Conservation (phyloP, 495 filamentous ascomycete species). For the Pseudomonodictys pantanalensis region DNA sequence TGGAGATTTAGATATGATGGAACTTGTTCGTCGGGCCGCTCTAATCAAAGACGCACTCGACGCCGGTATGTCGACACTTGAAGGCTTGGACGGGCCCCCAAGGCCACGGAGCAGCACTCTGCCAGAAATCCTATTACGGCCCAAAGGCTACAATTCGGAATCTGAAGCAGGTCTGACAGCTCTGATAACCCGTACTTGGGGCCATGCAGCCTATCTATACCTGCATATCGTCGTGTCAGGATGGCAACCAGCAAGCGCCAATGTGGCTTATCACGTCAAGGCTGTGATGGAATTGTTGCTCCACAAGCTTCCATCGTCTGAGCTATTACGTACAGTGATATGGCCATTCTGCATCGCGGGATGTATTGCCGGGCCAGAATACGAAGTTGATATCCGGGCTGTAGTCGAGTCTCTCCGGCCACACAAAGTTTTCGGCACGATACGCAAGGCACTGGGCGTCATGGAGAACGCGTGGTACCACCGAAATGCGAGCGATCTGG, state of each 20-base stretch:
- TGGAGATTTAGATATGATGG: conserved; percentile 47
- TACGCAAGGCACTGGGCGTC: conserved; percentile 49
- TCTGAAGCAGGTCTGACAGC: conserved; percentile 13
- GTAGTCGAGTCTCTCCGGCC: conserved; percentile 44
- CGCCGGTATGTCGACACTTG: conserved; percentile 35
- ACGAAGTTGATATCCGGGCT: conserved; percentile 44
- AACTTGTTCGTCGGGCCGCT: conserved; percentile 46
- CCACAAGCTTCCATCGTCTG: conserved; percentile 10
- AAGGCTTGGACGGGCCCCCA: too few species aligned
- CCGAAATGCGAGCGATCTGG: conserved; percentile 25
- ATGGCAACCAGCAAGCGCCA: conserved; percentile 49
- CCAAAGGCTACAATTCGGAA: too few species aligned
- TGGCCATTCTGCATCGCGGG: conserved; percentile 56
- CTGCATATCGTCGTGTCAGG: conserved; percentile 51
- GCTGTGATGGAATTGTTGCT: conserved; percentile 40
- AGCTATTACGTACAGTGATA: conserved; percentile 45
- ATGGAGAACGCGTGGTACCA: conserved; percentile 52
- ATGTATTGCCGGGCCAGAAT: conserved; percentile 47
- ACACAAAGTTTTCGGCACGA: conserved; percentile 46
- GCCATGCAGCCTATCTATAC: conserved; percentile 50
- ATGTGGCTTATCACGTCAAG: conserved; percentile 42
- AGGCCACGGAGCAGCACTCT: too few species aligned
- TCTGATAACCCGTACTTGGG: conserved; percentile 47
- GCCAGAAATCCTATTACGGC: too few species aligned
- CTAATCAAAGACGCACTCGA: conserved; percentile 43